Conservation (phyloP, 805 yeast genomes). For the Ogataea glucozyma region DNA sequence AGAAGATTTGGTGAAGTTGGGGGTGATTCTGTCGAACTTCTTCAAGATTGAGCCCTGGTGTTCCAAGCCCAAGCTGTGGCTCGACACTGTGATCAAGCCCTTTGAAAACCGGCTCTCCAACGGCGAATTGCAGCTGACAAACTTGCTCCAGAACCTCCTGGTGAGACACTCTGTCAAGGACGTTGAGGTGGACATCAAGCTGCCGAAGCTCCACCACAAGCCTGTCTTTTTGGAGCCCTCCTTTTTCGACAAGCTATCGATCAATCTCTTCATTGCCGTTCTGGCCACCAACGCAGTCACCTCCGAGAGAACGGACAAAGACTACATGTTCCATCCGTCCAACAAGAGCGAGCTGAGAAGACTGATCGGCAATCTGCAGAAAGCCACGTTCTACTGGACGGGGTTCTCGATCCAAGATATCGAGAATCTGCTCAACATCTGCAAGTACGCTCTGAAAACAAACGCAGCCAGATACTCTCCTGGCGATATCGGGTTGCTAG, state of each 20-base stretch:
- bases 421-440: slow-evolving; percentile 50
- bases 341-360: slow-evolving; percentile 55
- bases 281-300: slow-evolving; percentile 73
- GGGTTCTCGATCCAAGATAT: slow-evolving; percentile 65
- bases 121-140: slow-evolving; percentile 41
- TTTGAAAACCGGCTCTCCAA: slow-evolving; percentile 43
- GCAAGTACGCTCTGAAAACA: slow-evolving; percentile 44
- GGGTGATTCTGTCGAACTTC: slow-evolving; percentile 52
- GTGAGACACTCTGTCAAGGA: slow-evolving; percentile 58
- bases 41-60: slow-evolving; percentile 61
- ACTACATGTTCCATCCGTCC: slow-evolving; percentile 68
- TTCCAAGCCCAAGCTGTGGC: slow-evolving; percentile 50
- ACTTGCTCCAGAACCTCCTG: slow-evolving; percentile 48
- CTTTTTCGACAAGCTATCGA: slow-evolving; percentile 57
- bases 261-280: slow-evolving; percentile 65
- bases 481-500: slow-evolving; percentile 44
- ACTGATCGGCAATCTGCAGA: slow-evolving; percentile 59
- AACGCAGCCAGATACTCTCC: slow-evolving; percentile 35
- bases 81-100: slow-evolving; percentile 46
- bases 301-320: slow-evolving; percentile 64
- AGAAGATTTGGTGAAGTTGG: slow-evolving; percentile 56
- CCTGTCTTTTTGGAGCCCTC: slow-evolving; percentile 64
- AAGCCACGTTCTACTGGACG: slow-evolving; percentile 75
- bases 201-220: slow-evolving; percentile 60
- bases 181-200: slow-evolving; percentile 52